A percentile compares a stretch with the other conserved stretches of the same genome.
phyloP scores from a whole-genome alignment of 1,139 yeast species.

The Lodderomyces pseudojiufengensis region DNA sequence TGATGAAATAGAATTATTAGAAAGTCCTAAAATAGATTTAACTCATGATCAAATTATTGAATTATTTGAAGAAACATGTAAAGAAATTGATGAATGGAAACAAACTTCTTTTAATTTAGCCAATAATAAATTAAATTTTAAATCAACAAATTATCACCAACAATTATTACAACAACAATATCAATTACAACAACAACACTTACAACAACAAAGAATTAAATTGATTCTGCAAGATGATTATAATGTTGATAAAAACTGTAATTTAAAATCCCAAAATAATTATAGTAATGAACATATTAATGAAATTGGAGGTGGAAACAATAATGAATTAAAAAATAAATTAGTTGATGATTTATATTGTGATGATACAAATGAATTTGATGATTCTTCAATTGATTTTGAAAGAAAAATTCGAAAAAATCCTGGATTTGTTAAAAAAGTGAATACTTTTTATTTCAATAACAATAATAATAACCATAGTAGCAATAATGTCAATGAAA shows the following conservation, averaged over 20 bases:
- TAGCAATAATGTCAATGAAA: background rate
- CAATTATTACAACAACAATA: background rate
- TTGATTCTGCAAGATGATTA: background rate
- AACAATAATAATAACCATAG: background rate
- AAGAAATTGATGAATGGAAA: conserved; percentile 15
- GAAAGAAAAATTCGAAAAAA: no score
- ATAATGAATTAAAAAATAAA: no score
- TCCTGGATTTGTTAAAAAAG: background rate
- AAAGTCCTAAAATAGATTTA: conserved; percentile 4
- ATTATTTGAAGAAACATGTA: conserved; percentile 13
- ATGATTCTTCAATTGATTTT: no score
- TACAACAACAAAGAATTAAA: background rate
- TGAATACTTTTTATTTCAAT: background rate
- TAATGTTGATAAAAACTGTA: background rate
- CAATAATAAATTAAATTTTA: no score
- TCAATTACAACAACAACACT: background rate
- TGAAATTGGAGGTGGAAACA: background rate
- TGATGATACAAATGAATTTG: background rate
- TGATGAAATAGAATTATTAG: background rate
- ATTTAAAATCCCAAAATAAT: background rate
- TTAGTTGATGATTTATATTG: background rate
- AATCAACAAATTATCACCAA: no score
- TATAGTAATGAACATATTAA: background rate
- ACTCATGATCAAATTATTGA: conserved; percentile 12
- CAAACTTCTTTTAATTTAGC: background rate